Evolutionary conservation across 306 rosid species (phyloP).

Genomic region (Dalbergia cochinchinensis): DNA sequence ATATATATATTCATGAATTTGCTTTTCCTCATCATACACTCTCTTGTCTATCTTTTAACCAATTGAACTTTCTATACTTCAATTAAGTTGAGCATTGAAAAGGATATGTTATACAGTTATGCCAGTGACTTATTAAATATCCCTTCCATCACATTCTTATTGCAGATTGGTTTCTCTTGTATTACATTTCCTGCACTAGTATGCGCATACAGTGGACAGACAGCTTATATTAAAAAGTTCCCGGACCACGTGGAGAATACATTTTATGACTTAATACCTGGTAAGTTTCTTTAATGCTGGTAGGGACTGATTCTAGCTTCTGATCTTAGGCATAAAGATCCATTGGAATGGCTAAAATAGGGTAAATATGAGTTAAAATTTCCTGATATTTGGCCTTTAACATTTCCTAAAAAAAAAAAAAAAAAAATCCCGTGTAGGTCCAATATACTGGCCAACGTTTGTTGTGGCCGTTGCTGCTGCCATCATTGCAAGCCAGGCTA

Average conservation of each 20-base stretch:
- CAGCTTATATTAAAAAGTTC: conserved; percentile 71
- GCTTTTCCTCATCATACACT: neutral
- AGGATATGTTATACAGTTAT: neutral
- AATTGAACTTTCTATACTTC: too few species aligned
- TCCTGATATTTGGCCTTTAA: too few species aligned
- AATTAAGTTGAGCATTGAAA: neutral
- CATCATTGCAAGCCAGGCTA: conserved; percentile 76
- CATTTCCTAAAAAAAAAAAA: too few species aligned
- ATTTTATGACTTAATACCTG: conserved; percentile 64
- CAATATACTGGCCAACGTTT: conserved; percentile 75
- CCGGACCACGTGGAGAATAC: conserved; percentile 48
- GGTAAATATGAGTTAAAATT: neutral
- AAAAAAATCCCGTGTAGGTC: conserved; percentile 44
- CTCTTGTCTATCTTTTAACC: too few species aligned
- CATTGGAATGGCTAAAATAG: neutral
- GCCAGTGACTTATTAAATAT: neutral
- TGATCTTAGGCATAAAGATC: neutral
- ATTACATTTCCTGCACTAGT: conserved; percentile 59
- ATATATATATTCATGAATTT: neutral
- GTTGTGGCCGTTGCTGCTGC: conserved; percentile 65
- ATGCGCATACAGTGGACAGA: conserved; percentile 63
- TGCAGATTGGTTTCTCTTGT: conserved; percentile 68
- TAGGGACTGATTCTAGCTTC: neutral
- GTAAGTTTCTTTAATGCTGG: conserved; percentile 21
- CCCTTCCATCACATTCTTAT: neutral